Evolutionary conservation across 2,329 filamentous ascomycete species (phyloP).

Genomic region (Aspergillus ochraceoroseus): DNA sequence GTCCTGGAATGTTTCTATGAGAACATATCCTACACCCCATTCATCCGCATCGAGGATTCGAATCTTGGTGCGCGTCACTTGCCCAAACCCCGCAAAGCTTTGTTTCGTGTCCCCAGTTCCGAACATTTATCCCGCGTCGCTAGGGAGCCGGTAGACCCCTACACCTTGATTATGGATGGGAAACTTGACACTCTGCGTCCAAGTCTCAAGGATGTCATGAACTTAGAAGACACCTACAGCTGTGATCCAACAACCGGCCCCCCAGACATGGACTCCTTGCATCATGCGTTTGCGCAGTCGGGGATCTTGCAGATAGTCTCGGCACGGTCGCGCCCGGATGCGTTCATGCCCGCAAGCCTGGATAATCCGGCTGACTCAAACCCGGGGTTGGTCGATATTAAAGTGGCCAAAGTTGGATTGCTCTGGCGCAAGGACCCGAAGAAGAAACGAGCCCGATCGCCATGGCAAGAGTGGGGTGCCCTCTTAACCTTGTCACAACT

Average conservation of each 20-base stretch:
- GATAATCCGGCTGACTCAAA: slow-evolving; percentile 81
- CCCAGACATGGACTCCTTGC: slow-evolving; percentile 74
- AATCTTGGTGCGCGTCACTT: slow-evolving; percentile 65
- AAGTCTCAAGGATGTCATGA: slow-evolving; percentile 84
- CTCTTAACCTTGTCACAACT: slow-evolving; percentile 94
- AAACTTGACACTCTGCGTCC: slow-evolving; percentile 79
- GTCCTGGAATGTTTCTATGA: slow-evolving; percentile 96
- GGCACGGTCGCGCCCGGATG: slow-evolving; percentile 84
- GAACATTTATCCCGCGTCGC: slow-evolving; percentile 61
- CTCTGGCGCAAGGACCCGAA: slow-evolving; percentile 92
- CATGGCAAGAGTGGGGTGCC: slow-evolving; percentile 98
- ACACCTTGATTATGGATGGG: slow-evolving; percentile 85
- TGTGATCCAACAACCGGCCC: slow-evolving; percentile 73
- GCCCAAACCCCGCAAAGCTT: slow-evolving; percentile 65
- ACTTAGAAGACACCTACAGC: slow-evolving; percentile 84
- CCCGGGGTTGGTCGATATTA: slow-evolving; percentile 92
- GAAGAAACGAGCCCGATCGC: slow-evolving; percentile 88
- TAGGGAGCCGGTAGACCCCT: slow-evolving; percentile 90
- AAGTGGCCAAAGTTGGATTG: slow-evolving; percentile 90
- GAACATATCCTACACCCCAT: slow-evolving; percentile 96
- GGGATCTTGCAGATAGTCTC: slow-evolving; percentile 94
- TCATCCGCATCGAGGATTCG: slow-evolving; percentile 94
- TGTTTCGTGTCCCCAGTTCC: slow-evolving; percentile 61
- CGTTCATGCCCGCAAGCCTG: slow-evolving; percentile 86
- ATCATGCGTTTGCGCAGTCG: slow-evolving; percentile 84